Conservation (phyloP, 2,329 filamentous ascomycete species). For the Botrytis galanthina region DNA sequence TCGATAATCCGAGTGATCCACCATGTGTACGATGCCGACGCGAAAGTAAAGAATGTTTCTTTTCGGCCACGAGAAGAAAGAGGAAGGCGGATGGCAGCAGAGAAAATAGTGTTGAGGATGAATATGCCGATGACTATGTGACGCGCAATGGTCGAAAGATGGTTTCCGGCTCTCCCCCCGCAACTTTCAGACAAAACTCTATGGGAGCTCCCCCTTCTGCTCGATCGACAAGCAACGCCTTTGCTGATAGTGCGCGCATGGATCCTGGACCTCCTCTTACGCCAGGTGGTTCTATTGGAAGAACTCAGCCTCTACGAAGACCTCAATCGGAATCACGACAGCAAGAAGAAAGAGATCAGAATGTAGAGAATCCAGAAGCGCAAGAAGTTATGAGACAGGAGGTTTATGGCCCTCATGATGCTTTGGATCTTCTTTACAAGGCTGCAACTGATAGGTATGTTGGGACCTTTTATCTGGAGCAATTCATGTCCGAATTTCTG, state of each 20-base stretch:
- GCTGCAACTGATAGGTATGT: constrained; percentile 64
- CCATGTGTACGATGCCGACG: constrained; percentile 91
- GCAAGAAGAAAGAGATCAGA: constrained; percentile 49
- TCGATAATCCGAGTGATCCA: constrained; percentile 91
- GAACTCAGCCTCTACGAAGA: constrained; percentile 63
- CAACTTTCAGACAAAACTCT: constrained; percentile 32
- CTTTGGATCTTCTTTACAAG: constrained; percentile 86
- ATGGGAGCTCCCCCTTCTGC: constrained; percentile 39
- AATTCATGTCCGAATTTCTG: background rate
- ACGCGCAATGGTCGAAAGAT: constrained; percentile 73
- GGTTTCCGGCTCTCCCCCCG: constrained; percentile 46
- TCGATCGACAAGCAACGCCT: constrained; percentile 31
- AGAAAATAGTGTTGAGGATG: constrained; percentile 47
- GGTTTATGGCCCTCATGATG: constrained; percentile 89
- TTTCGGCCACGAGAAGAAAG: constrained; percentile 91
- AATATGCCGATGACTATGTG: constrained; percentile 59
- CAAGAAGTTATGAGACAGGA: constrained; percentile 65
- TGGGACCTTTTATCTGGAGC: constrained; percentile 34
- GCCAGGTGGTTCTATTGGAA: constrained; percentile 63
- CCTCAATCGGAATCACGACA: constrained; percentile 47
- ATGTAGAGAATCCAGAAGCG: constrained; percentile 63
- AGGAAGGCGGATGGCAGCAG: constrained; percentile 66
- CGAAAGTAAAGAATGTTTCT: constrained; percentile 96
- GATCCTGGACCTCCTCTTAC: constrained; percentile 52
- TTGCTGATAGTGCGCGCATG: constrained; percentile 36